Conservation (phyloP, 1,284 basidiomycete genomes). For the Phellinidium pouzarii region DNA sequence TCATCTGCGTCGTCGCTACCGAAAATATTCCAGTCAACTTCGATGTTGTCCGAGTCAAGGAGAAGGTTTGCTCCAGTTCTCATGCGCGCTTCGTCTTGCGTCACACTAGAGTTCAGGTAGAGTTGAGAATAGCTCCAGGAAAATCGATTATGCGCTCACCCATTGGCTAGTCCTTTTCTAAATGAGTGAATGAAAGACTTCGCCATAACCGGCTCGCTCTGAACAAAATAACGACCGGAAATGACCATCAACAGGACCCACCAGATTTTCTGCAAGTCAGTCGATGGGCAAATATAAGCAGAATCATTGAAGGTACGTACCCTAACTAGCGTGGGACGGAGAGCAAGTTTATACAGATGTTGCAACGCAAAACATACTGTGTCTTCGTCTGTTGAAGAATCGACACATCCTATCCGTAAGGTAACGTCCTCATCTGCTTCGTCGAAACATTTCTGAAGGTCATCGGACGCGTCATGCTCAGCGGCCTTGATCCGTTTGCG, state of each 20-base stretch:
- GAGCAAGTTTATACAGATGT: slow-evolving; percentile 36
- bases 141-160: no score
- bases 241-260: not conserved
- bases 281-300: not conserved
- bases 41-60: not conserved
- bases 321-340: slow-evolving; percentile 45
- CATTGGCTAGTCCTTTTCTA: not conserved
- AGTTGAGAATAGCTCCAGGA: no score
- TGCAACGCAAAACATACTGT: slow-evolving; percentile 41
- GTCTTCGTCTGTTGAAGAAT: slow-evolving; percentile 25
- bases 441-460: slow-evolving; percentile 5
- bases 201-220: not conserved
- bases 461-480: slow-evolving; percentile 1
- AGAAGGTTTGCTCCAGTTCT: not conserved
- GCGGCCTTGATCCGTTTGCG: slow-evolving; percentile 2
- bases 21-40: not conserved
- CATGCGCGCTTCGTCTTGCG: not conserved
- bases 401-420: not conserved
- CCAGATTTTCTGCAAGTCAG: not conserved
- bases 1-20: not conserved
- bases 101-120: not conserved
- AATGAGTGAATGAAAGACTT: not conserved
- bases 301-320: slow-evolving; percentile 29
- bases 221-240: not conserved
- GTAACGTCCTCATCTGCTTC: not conserved